Evolutionary conservation across 2,329 filamentous ascomycete species (phyloP), one percentile per base, ranked within the genome.

Genomic region (Botryotinia convoluta): DNA sequence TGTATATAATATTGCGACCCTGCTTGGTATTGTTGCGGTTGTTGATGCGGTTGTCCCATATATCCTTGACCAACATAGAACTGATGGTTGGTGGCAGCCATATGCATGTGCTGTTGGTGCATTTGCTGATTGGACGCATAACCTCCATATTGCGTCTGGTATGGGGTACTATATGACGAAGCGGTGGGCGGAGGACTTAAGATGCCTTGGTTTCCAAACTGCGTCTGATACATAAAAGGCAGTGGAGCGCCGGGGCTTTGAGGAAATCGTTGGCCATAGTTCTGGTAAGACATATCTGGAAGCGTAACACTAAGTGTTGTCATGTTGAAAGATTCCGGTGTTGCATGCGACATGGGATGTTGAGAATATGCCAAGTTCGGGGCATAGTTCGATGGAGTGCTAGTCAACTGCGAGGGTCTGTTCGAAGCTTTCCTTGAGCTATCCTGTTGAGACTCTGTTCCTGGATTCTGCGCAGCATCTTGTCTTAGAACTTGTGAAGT

Each of bases 281-380:
- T 76, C 67, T 77, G 77, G 63, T 79, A 78, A 16, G 74, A 72
- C 54, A 69, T 54, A 60, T 80, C 79, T 59, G 80, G 78, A 16
- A 81, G 73, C 4, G 77, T 72, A 32, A 69, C 74, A 51, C 75
- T 76, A 9, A 81, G 70, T 59, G 73, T 69, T n/a, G 63, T 72
- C 75, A 81, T 77, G 54, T 76, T 76, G 57, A 80, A 81, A 20
- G 74, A 32, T 37, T 79, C 77, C 45, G 73, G 72, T 61, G 75
- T 73, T 69, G 63, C 74, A 74, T 77, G 77, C 35, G 70, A 54
- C 29, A 57, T 54, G 18, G 48, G 48, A 16, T 42, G 35, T 20
- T 57, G 65, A 26, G 48, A 69, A 20, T 57, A 69, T 32, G 65
- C 48, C 26, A 69, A n/a, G 48, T 69, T 75, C 26, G 70, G 48